phyloP scores from a whole-genome alignment of 192 early-diverging fungal genomes.

The Coemansia sp. region DNA sequence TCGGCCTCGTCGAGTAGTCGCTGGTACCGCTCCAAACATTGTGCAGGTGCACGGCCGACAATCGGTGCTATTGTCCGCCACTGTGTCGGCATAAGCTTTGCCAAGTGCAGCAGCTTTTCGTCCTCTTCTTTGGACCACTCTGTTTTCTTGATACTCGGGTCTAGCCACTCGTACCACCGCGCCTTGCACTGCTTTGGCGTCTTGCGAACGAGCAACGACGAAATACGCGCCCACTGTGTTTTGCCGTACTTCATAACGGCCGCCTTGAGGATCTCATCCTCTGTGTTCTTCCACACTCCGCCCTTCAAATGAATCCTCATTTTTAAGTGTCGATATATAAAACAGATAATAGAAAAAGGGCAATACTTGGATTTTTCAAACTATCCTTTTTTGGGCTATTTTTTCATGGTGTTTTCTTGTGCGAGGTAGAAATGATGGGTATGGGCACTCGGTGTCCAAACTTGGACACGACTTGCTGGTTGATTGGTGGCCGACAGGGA shows the following conservation, averaged over 20 bases:
- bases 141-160: slow-evolving; percentile 98
- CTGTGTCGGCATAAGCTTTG: slow-evolving; percentile 99
- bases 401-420: not conserved
- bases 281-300: slow-evolving; percentile 99
- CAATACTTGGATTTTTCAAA: not conserved
- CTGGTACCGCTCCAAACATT: slow-evolving; percentile 97
- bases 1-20: slow-evolving; percentile 96
- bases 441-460: no score
- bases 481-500: not conserved
- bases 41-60: slow-evolving; percentile 92
- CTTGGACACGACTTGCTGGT: no score
- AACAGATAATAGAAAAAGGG: not conserved
- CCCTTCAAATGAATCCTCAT: slow-evolving; percentile 62
- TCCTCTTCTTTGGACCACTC: slow-evolving; percentile 99
- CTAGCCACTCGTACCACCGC: slow-evolving; percentile 99
- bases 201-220: slow-evolving; percentile 91
- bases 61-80: slow-evolving; percentile 99
- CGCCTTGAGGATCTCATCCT: slow-evolving; percentile 97
- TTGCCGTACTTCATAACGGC: slow-evolving; percentile 98
- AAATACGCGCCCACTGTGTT: slow-evolving; percentile 99
- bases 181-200: slow-evolving; percentile 99
- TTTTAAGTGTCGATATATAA: not conserved
- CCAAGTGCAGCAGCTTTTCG: slow-evolving; percentile 94
- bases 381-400: not conserved
- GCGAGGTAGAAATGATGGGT: no score